Conservation (phyloP, 139 green algal genomes). For the Astrephomene gubernaculifera region DNA sequence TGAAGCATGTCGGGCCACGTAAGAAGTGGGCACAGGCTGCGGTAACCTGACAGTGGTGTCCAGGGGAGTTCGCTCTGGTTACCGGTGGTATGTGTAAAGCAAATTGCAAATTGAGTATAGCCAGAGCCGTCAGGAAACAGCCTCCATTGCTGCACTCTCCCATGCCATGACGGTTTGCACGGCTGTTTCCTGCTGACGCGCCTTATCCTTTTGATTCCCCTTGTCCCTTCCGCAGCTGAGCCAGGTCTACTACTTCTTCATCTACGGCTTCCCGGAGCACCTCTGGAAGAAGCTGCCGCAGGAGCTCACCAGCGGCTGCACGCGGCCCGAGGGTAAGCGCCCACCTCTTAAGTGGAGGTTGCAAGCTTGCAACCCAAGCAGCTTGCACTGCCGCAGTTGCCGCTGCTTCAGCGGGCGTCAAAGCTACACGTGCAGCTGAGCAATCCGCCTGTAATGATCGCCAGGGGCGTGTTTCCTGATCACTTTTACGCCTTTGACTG, state of each 20-base stretch:
- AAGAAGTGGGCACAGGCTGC: background rate
- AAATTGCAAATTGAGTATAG: background rate
- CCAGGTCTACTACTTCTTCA: slow-evolving; percentile 26
- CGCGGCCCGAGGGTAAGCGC: background rate
- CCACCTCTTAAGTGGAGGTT: too few species aligned
- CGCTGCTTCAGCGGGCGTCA: too few species aligned
- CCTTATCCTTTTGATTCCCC: background rate
- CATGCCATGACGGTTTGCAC: background rate
- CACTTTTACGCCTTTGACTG: background rate
- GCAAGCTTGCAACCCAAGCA: too few species aligned
- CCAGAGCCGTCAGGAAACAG: background rate
- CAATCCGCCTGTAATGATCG: too few species aligned
- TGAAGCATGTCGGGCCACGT: background rate
- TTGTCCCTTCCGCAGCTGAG: background rate
- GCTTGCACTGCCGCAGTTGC: too few species aligned
- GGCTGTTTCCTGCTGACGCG: background rate
- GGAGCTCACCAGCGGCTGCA: background rate
- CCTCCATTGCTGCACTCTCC: background rate
- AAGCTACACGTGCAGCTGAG: too few species aligned
- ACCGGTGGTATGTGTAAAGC: background rate
- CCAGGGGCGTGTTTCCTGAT: background rate
- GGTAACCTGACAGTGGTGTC: background rate
- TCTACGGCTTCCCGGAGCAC: slow-evolving; percentile 11
- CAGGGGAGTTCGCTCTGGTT: background rate
- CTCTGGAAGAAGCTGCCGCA: slow-evolving; percentile 20